These are phyloP conservation scores for Lactuca saligna DNA, from an alignment of 129 eudicot genomes.

Conservation along the genomic window DNA sequence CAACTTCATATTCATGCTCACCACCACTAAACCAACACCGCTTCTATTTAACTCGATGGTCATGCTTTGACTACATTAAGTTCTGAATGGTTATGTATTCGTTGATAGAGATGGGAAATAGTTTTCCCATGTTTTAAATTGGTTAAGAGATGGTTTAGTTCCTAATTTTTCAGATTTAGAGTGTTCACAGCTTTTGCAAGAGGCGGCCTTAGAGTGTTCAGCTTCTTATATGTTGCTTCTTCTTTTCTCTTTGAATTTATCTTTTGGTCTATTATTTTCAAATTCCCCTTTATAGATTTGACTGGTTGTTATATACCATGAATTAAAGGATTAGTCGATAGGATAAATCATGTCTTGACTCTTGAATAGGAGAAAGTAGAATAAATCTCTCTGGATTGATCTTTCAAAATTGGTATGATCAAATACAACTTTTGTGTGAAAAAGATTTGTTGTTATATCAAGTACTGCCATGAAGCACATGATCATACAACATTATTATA, in stretches of 20 bases:
- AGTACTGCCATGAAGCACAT: not conserved
- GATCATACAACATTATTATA: not conserved
- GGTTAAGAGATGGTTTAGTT: conserved; percentile 89
- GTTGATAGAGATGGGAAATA: conserved; percentile 94
- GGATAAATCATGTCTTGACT: conserved; percentile 47
- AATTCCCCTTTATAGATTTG: not conserved
- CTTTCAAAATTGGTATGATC: conserved; percentile 67
- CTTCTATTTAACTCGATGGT: too few species aligned
- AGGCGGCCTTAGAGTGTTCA: conserved; percentile 92
- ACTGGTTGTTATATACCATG: conserved; percentile 13
- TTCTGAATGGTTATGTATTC: conserved; percentile 75
- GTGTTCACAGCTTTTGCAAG: conserved; percentile 73
- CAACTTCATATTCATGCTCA: too few species aligned
- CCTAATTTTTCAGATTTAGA: conserved; percentile 62
- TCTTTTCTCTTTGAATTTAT: conserved; percentile 5
- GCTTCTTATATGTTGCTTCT: conserved; percentile 58
- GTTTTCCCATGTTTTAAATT: conserved; percentile 77
- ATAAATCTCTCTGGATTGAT: conserved; percentile 78
- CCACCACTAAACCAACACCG: too few species aligned
- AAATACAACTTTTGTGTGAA: conserved; percentile 10
- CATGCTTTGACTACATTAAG: conserved; percentile 11
- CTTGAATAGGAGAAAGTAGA: conserved; percentile 61
- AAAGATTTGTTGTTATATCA: not conserved
- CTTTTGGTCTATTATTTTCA: not conserved
- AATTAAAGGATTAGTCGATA: conserved; percentile 76